Evolutionary conservation across 2,329 filamentous ascomycete species (phyloP), one percentile per base, ranked within the genome.

Genomic region (Talaromyces islandicus): DNA sequence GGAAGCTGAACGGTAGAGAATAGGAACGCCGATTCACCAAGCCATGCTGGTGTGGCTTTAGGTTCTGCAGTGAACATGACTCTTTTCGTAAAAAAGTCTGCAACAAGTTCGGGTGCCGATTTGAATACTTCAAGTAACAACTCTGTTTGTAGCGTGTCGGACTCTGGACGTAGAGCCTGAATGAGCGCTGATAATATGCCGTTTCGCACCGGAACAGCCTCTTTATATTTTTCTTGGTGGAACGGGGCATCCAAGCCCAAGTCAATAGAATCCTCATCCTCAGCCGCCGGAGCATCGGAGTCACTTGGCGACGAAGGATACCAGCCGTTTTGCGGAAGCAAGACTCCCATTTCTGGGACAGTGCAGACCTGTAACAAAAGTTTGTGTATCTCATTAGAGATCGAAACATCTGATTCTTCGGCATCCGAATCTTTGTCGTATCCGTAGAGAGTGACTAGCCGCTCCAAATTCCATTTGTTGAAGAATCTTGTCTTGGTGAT

Each of bases 41-140:
- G 90, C 94, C 94, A 99, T 0, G 92, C 94, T 51, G 92, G 88
- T 3, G 92, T 94, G 5, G 95, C 81, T 70, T 96, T 97, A 0
- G 94, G 92, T 48, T 97, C 92, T 64, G 96, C 91, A 0, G 88
- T 85, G 68, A 97, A 94, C 58, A 88, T 85, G 62, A 84, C 87
- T 69, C 91, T 92, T 70, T 85, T 87, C 50, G 86, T 81, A 70
- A 96, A 97, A 72, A 95, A 99, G 68, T 92, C 87, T 50, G 91
- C 89, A 1, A 96, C 85, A 3, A 97, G 81, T 74, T 97, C 94
- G 0, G 95, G 93, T 0, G 89, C 90, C 7, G 85, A 85, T 63
- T 81, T 82, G 70, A 99, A 96, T 35, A 96, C 91, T 3, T 87
- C 82, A 4, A 93, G 78, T 1, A 96, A 77, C 10, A 99, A 82